Evolutionary conservation across 129 eudicot genomes (phyloP), one percentile per base, ranked within the genome.

Genomic region (Kitagawia praeruptora): DNA sequence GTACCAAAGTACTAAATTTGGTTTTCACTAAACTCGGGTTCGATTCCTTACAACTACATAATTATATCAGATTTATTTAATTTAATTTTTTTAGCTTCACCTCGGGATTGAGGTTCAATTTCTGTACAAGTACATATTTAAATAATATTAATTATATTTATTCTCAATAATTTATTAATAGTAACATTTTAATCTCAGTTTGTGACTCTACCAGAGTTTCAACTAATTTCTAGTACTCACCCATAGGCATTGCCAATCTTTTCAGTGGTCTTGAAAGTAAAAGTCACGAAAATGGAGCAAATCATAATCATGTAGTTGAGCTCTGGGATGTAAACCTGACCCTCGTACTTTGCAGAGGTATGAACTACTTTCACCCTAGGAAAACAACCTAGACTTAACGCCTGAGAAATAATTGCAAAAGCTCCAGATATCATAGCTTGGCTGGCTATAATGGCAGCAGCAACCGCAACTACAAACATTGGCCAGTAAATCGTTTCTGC

Each of bases 351-450:
- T 37, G 79, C 69, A 21, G 79, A 76, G 47, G 79, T 76, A 38
- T 76, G 79, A 34, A 76, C 69, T 16, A 76, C 44, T 23, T 76
- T 76, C 28, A 76, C 79, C 79, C 79, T 81, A 2, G 87, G 87
- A 71, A 85, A 85, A 39, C 87, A 81, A 74, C 82, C 73, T 56
- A 85, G 53, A 67, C 84, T 85, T 39, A 81, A 78, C n/a, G 87
- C 78, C 75, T 85, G 87, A 53, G 87, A 73, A 31, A 85, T 54
- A 54, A 85, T 81, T 6, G 87, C 77, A 23, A 77, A 85, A 10
- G 87, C 64, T 63, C 82, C 87, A 2, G 87, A 81, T 15, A 85
- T 81, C 87, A 85, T 85, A 5, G 87, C 87, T 78, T 85, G 87
- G 72, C 87, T 85, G 2, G 85, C 87, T 44, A 85, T 85, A 39